phyloP scores from a whole-genome alignment of 208 protist species.

The Phytomonas serpens region DNA sequence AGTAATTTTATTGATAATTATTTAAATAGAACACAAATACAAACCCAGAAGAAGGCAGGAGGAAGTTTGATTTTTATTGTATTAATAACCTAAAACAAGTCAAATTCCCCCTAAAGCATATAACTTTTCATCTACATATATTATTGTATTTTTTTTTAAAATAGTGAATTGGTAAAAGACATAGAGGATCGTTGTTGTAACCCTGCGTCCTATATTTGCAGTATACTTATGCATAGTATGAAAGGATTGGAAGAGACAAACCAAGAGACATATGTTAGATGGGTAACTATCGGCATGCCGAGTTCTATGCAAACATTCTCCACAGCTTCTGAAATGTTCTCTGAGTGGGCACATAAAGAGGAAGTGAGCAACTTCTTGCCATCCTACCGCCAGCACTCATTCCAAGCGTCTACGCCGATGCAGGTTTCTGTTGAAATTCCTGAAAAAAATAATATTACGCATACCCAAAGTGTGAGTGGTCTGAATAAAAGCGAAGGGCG shows the following conservation, averaged over 20 bases:
- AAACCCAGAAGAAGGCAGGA: not conserved
- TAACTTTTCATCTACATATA: not conserved
- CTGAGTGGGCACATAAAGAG: not conserved
- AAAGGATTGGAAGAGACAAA: not conserved
- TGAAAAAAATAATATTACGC: no score
- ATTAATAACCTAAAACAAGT: not conserved
- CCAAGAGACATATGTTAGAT: not conserved
- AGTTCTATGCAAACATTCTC: no score
- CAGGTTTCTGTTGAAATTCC: no score
- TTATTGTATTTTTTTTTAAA: not conserved
- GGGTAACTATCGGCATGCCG: not conserved
- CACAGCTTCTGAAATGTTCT: not conserved
- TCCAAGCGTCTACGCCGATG: no score
- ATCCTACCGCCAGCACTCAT: not conserved
- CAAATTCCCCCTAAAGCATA: not conserved
- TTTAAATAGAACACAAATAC: not conserved
- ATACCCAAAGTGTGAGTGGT: no score
- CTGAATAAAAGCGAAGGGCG: no score
- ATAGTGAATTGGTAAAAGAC: not conserved
- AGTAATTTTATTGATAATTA: not conserved
- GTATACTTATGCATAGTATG: not conserved
- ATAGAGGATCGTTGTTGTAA: not conserved
- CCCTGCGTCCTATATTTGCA: not conserved
- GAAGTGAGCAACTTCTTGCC: not conserved
- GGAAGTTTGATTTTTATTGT: not conserved